phyloP scores from a whole-genome alignment of 148 eudicot species.

The Fagopyrum esculentum region DNA sequence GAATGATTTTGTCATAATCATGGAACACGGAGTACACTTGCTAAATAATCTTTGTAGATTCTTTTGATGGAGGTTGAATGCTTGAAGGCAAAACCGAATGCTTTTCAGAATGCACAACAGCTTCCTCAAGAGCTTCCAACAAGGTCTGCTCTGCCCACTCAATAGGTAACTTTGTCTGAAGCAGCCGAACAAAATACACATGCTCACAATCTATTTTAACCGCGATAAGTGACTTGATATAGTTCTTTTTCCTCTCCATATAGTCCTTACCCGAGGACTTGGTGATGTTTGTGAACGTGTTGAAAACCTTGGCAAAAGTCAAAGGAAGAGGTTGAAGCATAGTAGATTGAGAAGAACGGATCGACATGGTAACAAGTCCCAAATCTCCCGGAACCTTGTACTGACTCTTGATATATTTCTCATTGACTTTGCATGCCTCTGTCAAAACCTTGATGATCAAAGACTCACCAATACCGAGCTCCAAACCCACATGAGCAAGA shows the following conservation, averaged over 20 bases:
- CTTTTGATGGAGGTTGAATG: conserved; percentile 63
- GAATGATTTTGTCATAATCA: conserved; percentile 70
- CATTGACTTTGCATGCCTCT: conserved; percentile 73
- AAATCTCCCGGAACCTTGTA: conserved; percentile 81
- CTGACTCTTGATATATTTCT: conserved; percentile 39
- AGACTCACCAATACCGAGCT: conserved; percentile 91
- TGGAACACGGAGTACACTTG: conserved; percentile 94
- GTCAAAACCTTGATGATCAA: conserved; percentile 78
- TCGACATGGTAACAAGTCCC: conserved; percentile 82
- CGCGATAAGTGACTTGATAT: conserved; percentile 74
- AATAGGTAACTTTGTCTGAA: conserved; percentile 81
- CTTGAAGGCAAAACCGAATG: conserved; percentile 55
- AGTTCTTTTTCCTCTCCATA: conserved; percentile 86
- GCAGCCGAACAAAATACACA: conserved; percentile 79
- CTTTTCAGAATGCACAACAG: conserved; percentile 64
- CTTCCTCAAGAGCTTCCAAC: conserved; percentile 81
- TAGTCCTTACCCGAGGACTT: conserved; percentile 90
- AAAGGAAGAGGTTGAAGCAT: conserved; percentile 75
- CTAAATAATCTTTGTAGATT: conserved; percentile 79
- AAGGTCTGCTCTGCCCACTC: conserved; percentile 96
- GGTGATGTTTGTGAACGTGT: conserved; percentile 66
- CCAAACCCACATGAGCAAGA: conserved; percentile 76
- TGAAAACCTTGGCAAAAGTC: conserved; percentile 70
- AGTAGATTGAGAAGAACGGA: conserved; percentile 72
- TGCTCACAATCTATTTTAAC: conserved; percentile 97